Evolutionary conservation across 257 asterid genomes (phyloP), one percentile per base, ranked within the genome.

Genomic region (Lycium barbarum): DNA sequence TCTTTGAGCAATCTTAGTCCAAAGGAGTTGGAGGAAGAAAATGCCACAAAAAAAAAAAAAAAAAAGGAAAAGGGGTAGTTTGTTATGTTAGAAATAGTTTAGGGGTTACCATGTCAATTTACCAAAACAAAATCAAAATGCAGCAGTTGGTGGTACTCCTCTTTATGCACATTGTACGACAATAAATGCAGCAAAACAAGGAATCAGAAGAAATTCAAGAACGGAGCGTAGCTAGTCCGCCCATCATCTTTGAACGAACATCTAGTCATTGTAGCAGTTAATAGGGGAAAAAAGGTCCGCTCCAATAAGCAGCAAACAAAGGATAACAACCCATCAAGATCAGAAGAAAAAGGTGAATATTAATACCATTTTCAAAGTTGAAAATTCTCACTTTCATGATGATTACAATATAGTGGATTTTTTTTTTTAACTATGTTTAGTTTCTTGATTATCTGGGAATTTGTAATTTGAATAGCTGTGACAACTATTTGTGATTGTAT

Each of bases 321-420:
- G 57, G 22, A 72, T 43, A 45, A 72, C 80, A 45, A 1, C 81
- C 38, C 61, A 11, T 74, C 81, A 73, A 72, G 11, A 73, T 20
- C 81, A 63, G 2, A 22, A 63, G 70, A 63, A 7, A 22, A 58
- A 20, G 81, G 81, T 73, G 12, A 73, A 11, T n/a, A 26, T n/a
- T 72, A 22, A 43, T 47, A n/a, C 7, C 15, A 26, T 26, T 26
- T 26, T 26, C 33, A 26, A 26, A 26, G 33, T 26, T 0, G 33
- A 26, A 26, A 26, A 26, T 26, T 26, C 33, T 26, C 33, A 26
- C 33, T 26, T 26, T 26, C 33, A 26, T 26, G 33, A 26, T 26
- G 33, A 26, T 26, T 26, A 26, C 33, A 26, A 26, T 26, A 26
- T 26, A 26, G 0, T 26, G 33, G n/a, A n/a, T n/a, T n/a, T n/a